Conservation (phyloP, 805 yeast genomes). For the Cyberlindnera bimundalis region DNA sequence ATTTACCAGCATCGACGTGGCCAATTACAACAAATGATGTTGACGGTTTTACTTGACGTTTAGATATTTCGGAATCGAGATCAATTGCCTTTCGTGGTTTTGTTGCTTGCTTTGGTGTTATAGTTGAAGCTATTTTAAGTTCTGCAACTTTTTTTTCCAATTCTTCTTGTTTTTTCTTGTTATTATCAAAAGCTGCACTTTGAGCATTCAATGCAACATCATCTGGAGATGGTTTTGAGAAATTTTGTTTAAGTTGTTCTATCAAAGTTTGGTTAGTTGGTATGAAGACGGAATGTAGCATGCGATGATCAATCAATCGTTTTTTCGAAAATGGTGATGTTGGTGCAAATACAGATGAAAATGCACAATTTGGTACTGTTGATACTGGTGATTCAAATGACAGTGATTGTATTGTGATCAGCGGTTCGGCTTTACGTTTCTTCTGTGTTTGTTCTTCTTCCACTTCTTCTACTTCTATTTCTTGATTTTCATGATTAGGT, state of each 20-base stretch:
- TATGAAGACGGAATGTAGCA: constrained; percentile 31
- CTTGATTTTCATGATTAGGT: no score
- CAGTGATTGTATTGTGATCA: constrained; percentile 3
- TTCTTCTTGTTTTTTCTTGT: constrained; percentile 26
- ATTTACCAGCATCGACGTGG: constrained; percentile 99
- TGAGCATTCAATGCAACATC: constrained; percentile 65
- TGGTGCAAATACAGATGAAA: constrained; percentile 7
- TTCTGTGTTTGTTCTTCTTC: constrained; percentile 3
- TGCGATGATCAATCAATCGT: constrained; percentile 25
- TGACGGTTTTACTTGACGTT: constrained; percentile 92
- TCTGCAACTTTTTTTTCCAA: constrained; percentile 21
- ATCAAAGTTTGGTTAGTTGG: constrained; percentile 38
- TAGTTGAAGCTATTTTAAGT: constrained; percentile 12
- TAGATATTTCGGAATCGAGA: constrained; percentile 18
- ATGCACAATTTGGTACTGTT: neutral
- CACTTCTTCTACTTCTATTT: neutral
- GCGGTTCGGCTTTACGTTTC: constrained; percentile 2
- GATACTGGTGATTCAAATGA: constrained; percentile 3
- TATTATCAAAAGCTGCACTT: constrained; percentile 38
- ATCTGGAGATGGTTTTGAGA: constrained; percentile 78
- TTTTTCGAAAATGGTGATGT: no score
- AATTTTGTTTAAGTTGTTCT: constrained; percentile 44
- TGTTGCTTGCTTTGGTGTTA: constrained; percentile 21
- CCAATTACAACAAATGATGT: constrained; percentile 99
- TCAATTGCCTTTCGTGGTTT: constrained; percentile 29